Evolutionary conservation across 2,329 filamentous ascomycete species (phyloP).

Genomic region (Fusarium denticulatum): DNA sequence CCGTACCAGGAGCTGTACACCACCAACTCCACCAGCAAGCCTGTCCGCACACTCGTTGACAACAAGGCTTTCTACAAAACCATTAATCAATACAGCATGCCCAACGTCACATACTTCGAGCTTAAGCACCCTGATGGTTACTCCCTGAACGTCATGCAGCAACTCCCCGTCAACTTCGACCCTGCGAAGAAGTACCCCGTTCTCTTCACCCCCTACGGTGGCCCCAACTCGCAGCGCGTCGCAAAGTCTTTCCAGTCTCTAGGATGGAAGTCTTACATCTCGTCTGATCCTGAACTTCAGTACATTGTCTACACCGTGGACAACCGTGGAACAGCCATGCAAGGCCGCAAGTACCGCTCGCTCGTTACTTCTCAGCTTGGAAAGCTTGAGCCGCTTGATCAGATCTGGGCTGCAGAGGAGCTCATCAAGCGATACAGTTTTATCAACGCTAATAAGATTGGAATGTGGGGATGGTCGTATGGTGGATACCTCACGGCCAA

Average conservation of each 20-base stretch:
- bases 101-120: constrained; percentile 71
- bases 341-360: constrained; percentile 70
- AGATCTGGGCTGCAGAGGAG: constrained; percentile 72
- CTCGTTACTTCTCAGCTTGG: constrained; percentile 69
- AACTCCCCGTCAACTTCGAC: constrained; percentile 72
- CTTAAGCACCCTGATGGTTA: constrained; percentile 70
- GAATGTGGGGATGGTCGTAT: constrained; percentile 76
- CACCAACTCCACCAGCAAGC: constrained; percentile 60
- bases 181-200: constrained; percentile 71
- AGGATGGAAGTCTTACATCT: constrained; percentile 70
- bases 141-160: constrained; percentile 71
- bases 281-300: constrained; percentile 73
- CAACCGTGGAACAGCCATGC: constrained; percentile 72
- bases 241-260: constrained; percentile 64
- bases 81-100: constrained; percentile 69
- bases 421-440: constrained; percentile 61
- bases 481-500: constrained; percentile 74
- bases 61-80: constrained; percentile 66
- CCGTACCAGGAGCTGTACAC: constrained; percentile 75
- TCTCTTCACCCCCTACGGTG: constrained; percentile 75
- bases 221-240: constrained; percentile 71
- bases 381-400: constrained; percentile 70
- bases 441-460: constrained; percentile 68
- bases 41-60: constrained; percentile 67
- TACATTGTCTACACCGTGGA: constrained; percentile 76